These are phyloP conservation scores for Microdochium bolleyi DNA, from an alignment of 2,329 filamentous ascomycete genomes.

Conservation along the genomic window DNA sequence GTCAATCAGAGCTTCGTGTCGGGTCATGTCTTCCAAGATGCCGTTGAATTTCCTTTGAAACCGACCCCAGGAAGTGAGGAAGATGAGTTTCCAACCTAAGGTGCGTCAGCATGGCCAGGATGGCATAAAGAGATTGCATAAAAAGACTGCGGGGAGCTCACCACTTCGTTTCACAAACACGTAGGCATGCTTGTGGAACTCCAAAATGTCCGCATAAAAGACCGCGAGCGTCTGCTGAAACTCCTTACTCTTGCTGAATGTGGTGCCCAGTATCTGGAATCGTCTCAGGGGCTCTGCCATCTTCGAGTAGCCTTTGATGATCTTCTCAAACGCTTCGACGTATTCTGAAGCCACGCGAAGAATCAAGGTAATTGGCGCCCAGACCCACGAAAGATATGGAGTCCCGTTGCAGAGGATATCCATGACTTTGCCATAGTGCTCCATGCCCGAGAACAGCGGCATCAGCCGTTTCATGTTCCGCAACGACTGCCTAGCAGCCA, in stretches of 20 bases:
- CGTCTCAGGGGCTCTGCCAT: constrained; percentile 29
- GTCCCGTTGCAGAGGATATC: constrained; percentile 30
- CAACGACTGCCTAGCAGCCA: constrained; percentile 13
- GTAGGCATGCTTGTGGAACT: constrained; percentile 38
- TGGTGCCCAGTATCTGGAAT: constrained; percentile 23
- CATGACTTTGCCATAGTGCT: constrained; percentile 24
- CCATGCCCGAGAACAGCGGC: constrained; percentile 25
- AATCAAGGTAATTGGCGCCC: constrained; percentile 25
- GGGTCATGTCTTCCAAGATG: constrained; percentile 23
- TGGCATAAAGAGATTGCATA: background rate
- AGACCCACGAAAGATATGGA: constrained; percentile 27
- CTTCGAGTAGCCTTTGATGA: constrained; percentile 19
- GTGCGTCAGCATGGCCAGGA: background rate
- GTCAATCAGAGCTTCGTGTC: constrained; percentile 21
- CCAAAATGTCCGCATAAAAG: constrained; percentile 38
- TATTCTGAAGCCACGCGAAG: constrained; percentile 15
- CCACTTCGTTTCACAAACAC: constrained; percentile 29
- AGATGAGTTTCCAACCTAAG: constrained; percentile 25
- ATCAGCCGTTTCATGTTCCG: constrained; percentile 26
- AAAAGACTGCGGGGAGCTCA: constrained; percentile 7
- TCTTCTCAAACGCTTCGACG: constrained; percentile 21
- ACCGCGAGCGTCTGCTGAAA: constrained; percentile 32
- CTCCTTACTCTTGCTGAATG: constrained; percentile 18
- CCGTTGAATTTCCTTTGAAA: constrained; percentile 24
- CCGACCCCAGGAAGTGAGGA: constrained; percentile 26